A percentile compares a stretch with the other conserved stretches of the same genome.
Evolutionary conservation across 2,329 filamentous ascomycete genomes (phyloP).

Genomic region (Akanthomyces lecanii): DNA sequence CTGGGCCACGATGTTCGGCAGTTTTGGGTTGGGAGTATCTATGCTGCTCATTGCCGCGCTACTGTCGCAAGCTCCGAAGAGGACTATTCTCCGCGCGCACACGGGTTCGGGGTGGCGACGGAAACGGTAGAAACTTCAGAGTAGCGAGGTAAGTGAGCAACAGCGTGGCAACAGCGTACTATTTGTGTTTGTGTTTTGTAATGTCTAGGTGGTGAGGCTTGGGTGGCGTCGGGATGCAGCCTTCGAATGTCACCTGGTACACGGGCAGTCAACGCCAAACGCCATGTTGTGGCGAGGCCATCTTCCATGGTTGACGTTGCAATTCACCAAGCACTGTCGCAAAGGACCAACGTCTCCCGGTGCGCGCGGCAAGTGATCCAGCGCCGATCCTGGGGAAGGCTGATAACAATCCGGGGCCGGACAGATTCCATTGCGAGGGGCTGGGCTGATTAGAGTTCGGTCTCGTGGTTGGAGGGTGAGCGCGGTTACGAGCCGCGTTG

Average conservation of each 20-base stretch:
- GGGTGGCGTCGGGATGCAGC: background rate
- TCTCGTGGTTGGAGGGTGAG: background rate
- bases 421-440: background rate
- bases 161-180: too few relatives aligned
- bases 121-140: background rate
- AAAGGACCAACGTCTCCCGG: too few relatives aligned
- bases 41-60: constrained; percentile 37
- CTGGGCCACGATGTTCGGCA: constrained; percentile 42
- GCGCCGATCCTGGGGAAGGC: background rate
- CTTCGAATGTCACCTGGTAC: background rate
- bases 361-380: background rate
- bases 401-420: background rate
- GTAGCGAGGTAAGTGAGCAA: background rate
- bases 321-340: background rate
- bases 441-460: background rate
- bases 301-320: background rate
- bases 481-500: constrained; percentile 12
- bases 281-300: background rate
- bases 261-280: background rate
- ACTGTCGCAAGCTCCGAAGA: constrained; percentile 23
- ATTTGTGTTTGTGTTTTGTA: background rate
- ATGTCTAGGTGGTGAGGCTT: background rate
- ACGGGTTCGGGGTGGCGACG: constrained; percentile 15
- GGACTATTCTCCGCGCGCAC: constrained; percentile 2
- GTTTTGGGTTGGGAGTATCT: constrained; percentile 28